Base-by-base conservation (phyloP, 2,329 filamentous ascomycete genomes). In the Calonectria hawksworthii region DNA sequence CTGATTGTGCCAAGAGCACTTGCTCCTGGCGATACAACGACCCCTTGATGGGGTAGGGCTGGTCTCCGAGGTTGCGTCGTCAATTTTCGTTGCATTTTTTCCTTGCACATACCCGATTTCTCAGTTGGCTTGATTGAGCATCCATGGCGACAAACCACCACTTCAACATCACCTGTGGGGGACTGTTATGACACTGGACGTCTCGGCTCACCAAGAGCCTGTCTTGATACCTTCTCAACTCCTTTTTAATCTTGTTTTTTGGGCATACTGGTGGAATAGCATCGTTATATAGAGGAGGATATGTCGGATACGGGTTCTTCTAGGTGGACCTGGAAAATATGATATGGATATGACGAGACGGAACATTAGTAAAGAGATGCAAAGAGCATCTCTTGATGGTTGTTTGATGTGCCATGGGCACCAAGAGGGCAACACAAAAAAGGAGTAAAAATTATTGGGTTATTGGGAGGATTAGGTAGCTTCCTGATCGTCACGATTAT, bases 151-250 rank as follows among this genome's bases (percentile, higher is more conserved):
- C 71, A 75, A 73, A 72, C 68, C 76, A 77, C 74, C 79, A 78
- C 79, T 82, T 83, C 81, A 81, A 81, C 79, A 77, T 52, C 73
- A 77, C 72, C 66, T 71, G 77, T 77, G 80, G 77, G 71, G 74
- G 78, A 79, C 68, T 73, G 70, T 73, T 68, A 77, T 69, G 75
- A 73, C 75, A 70, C 76, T 77, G 77, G 72, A 66, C 68, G 74
- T 76, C 70, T 73, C 71, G 59, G 69, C 68, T 74, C 67, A 70
- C 68, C 56, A 65, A 52, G 74, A 71, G 74, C 70, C 50, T 71
- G 44, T 79, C 78, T 79, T 77, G 77, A 79, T 78, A 80, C 75
- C 66, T 81, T 81, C 75, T 82, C 78, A 56, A 78, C 77, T 82
- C 78, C 74, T 78, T 79, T 81, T 81, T 81, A 76, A 80, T 77